Evolutionary conservation across 2,329 filamentous ascomycete genomes (phyloP), one percentile per base, ranked within the genome.

Genomic region (Phaeosphaeria sp.): DNA sequence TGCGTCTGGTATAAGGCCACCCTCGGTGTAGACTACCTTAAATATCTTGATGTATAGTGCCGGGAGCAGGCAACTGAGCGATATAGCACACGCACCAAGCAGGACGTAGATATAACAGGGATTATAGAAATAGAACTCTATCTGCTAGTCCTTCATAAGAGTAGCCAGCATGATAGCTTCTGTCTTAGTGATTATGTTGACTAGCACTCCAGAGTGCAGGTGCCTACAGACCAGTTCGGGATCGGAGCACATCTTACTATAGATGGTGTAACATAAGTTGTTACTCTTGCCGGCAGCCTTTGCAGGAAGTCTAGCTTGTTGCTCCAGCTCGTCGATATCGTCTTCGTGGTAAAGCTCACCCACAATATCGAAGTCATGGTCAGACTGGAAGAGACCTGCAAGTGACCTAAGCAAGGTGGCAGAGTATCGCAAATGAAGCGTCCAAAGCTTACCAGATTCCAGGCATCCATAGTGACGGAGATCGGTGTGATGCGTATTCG

Each of bases 331-430:
- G 42, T 42, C 41, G 39, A 67, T 52, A 49, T 62, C 64, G 25
- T 62, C 56, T 46, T 65, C 64, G 9, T 52, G 1, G 20, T 47
- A 41, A 4, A 65, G 44, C 13, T 67, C 64, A 10, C 47, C 20
- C 30, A 65, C 6, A 15, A 59, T 62, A 23, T 68, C 65, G 11
- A 65, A 56, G 48, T 70, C 64, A 17, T 68, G 56, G 46, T 68
- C 65, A 1, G 61, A 65, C 39, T 68, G 58, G 52, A 68, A 69
- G 36, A 69, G 67, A 48, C 56, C 64, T 69, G 30, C 5, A 3
- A 41, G 23, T 6, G 15, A 15, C 21, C 25, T 59, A 2, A 56
- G 44, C 4, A 43, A 11, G 11, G 41, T 43, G 2, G 20, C 17
- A 43, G 10, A 20, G 7, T 6, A 43, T 9, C 41, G n/a, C 20